Evolutionary conservation across 2,329 filamentous ascomycete species (phyloP).

Genomic region (Xylariaceae sp.): DNA sequence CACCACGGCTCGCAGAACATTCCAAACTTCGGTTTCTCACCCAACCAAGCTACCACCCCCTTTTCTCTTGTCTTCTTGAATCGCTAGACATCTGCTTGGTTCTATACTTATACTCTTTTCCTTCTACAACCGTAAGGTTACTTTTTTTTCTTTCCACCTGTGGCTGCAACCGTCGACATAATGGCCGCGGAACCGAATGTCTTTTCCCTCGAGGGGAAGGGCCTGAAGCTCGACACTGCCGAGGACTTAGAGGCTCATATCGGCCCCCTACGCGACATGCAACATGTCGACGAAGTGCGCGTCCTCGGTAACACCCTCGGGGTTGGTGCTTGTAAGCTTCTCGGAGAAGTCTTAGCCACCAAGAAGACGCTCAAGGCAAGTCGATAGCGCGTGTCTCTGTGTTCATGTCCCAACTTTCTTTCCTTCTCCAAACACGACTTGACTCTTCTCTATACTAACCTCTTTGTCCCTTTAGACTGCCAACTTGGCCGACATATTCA

Average conservation of each 20-base stretch:
- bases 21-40: neutral
- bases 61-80: constrained; percentile 8
- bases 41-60: neutral
- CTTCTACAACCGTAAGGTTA: neutral
- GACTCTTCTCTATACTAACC: constrained; percentile 20
- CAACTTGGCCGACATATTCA: constrained; percentile 98
- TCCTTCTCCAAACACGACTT: neutral
- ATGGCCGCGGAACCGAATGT: constrained; percentile 66
- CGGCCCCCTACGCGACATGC: constrained; percentile 71
- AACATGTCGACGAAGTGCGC: constrained; percentile 82
- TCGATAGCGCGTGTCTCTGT: neutral
- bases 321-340: constrained; percentile 82
- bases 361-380: constrained; percentile 81
- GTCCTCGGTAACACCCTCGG: constrained; percentile 93
- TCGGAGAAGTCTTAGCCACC: constrained; percentile 82
- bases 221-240: constrained; percentile 89
- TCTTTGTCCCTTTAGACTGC: constrained; percentile 60
- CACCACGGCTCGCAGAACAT: constrained; percentile 24
- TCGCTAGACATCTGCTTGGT: neutral
- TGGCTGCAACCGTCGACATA: constrained; percentile 27
- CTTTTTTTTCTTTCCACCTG: neutral
- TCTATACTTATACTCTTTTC: constrained; percentile 1
- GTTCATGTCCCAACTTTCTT: neutral
- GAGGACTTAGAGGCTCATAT: constrained; percentile 88
- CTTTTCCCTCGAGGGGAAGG: constrained; percentile 91